phyloP scores from a whole-genome alignment of 2,329 filamentous ascomycete species.

The Colletotrichum spaethianum region DNA sequence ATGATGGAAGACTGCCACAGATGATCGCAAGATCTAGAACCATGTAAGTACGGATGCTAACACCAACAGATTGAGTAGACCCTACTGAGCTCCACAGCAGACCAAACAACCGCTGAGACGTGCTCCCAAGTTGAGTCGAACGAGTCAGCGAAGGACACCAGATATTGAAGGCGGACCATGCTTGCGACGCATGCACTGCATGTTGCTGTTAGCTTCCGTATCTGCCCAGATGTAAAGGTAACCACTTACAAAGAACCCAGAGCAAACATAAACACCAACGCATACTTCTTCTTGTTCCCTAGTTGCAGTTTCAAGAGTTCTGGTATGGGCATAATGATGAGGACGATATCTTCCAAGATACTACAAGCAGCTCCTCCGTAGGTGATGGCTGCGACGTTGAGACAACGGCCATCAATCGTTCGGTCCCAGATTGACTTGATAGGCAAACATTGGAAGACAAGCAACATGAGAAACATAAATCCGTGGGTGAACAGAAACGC shows the following conservation, averaged over 20 bases:
- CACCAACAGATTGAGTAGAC: rapidly evolving
- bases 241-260: conserved; percentile 40
- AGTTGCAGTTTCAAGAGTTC: conserved; percentile 40
- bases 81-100: conserved; percentile 46
- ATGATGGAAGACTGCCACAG: conserved; percentile 58
- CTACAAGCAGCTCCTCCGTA: conserved; percentile 37
- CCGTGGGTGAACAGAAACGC: conserved; percentile 38
- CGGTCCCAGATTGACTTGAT: conserved; percentile 41
- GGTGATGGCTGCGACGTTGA: conserved; percentile 25
- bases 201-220: background rate
- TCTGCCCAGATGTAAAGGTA: rapidly evolving
- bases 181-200: conserved; percentile 42
- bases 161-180: conserved; percentile 40
- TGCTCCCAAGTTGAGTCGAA: conserved; percentile 31
- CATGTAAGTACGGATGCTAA: background rate
- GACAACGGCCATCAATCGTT: conserved; percentile 21
- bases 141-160: conserved; percentile 35
- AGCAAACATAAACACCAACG: conserved; percentile 39
- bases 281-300: conserved; percentile 22
- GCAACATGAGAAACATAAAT: conserved; percentile 40
- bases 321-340: conserved; percentile 39
- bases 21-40: conserved; percentile 52
- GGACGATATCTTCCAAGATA: conserved; percentile 40
- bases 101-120: conserved; percentile 45
- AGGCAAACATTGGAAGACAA: conserved; percentile 43